Evolutionary conservation across 164 flowering plant genomes (phyloP).

Genomic region (Platanus orientalis): DNA sequence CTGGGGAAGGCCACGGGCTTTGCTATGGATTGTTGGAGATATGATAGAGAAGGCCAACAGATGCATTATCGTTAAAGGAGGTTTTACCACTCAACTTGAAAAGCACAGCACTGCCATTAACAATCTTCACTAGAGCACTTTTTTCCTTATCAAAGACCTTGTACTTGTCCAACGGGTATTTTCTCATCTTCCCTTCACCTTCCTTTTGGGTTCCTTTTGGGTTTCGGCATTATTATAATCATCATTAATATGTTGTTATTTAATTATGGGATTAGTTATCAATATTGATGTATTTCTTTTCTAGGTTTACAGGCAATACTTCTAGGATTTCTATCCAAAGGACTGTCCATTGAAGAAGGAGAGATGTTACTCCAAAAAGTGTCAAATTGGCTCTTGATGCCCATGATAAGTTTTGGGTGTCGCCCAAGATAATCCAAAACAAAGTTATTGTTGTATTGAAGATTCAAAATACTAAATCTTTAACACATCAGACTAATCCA

Average conservation of each 20-base stretch:
- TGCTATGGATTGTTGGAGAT: constrained; percentile 36
- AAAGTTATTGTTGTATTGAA: too few species aligned
- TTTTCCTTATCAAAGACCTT: constrained; percentile 63
- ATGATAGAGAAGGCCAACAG: constrained; percentile 70
- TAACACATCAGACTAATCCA: too few species aligned
- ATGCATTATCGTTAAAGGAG: constrained; percentile 81
- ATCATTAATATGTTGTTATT: background rate
- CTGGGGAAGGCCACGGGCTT: constrained; percentile 10
- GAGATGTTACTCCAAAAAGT: constrained; percentile 56
- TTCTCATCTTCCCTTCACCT: constrained; percentile 2
- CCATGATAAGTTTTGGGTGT: constrained; percentile 70
- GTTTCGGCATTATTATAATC: constrained; percentile 22
- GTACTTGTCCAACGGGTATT: constrained; percentile 60
- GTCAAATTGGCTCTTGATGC: constrained; percentile 74
- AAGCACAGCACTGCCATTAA: constrained; percentile 67
- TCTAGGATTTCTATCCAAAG: constrained; percentile 75
- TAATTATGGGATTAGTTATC: background rate
- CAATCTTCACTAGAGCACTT: constrained; percentile 89
- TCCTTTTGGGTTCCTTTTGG: constrained; percentile 25
- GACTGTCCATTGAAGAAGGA: constrained; percentile 60
- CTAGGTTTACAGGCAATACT: constrained; percentile 60
- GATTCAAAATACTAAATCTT: too few species aligned
- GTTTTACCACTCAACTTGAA: constrained; percentile 86
- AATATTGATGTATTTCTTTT: background rate
- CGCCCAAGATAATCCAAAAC: constrained; percentile 17